Conservation (phyloP, 78 protist species). For the Isochrysis galbana region DNA sequence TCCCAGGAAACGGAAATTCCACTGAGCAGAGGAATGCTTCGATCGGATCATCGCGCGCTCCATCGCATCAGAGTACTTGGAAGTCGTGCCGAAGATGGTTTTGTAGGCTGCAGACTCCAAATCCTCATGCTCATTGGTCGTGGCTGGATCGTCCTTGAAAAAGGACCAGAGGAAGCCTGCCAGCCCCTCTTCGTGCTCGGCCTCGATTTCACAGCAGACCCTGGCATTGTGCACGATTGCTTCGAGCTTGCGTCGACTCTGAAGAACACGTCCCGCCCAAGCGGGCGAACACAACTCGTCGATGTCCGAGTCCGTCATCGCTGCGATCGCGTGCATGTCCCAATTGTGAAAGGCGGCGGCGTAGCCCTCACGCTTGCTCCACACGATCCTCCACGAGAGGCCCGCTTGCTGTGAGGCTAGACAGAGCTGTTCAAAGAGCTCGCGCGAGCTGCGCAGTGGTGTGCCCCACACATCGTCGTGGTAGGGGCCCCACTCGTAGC, state of each 20-base stretch:
- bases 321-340: not conserved
- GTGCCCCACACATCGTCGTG: constrained; percentile 13
- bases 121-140: not conserved
- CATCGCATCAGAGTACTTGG: not conserved
- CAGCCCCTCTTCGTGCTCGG: not conserved
- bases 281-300: not conserved
- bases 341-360: not conserved
- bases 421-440: not conserved
- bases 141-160: not conserved
- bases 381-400: not conserved
- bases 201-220: not conserved
- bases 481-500: no score
- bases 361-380: not conserved
- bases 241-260: not conserved
- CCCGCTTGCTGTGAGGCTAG: not conserved
- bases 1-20: not conserved
- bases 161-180: not conserved
- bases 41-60: not conserved
- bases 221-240: constrained; percentile 6
- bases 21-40: not conserved
- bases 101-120: not conserved
- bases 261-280: not conserved
- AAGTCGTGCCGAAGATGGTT: not conserved
- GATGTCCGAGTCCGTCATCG: not conserved
- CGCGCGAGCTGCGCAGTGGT: not conserved